Conservation (phyloP, 805 yeast genomes). For the Naumovozyma baii region DNA sequence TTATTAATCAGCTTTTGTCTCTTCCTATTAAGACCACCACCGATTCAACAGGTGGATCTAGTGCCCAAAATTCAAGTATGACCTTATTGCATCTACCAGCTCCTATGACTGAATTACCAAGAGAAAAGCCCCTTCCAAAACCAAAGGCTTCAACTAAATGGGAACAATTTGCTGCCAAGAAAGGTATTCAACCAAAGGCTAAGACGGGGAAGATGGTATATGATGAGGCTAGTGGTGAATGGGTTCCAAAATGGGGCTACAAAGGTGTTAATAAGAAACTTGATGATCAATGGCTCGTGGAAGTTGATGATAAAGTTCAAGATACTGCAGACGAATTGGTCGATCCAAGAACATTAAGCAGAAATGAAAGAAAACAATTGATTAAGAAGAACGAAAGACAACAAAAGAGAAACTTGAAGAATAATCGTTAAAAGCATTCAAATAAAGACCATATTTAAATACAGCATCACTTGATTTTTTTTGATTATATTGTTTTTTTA, state of each 20-base stretch:
- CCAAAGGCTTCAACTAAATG: slow-evolving; percentile 88
- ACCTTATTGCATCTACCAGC: slow-evolving; percentile 79
- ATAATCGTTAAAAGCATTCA: slow-evolving; percentile 7
- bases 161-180: slow-evolving; percentile 93
- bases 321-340: slow-evolving; percentile 53
- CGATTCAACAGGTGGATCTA: slow-evolving; percentile 45
- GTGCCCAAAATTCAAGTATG: slow-evolving; percentile 60
- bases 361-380: slow-evolving; percentile 44
- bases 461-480: too few species aligned
- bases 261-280: slow-evolving; percentile 81
- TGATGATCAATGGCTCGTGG: slow-evolving; percentile 93
- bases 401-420: slow-evolving; percentile 67
- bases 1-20: slow-evolving; percentile 82
- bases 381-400: slow-evolving; percentile 43
- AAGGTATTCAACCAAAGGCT: slow-evolving; percentile 86
- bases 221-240: slow-evolving; percentile 83
- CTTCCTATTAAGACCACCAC: slow-evolving; percentile 84
- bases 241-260: slow-evolving; percentile 99
- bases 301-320: slow-evolving; percentile 68
- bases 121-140: slow-evolving; percentile 94
- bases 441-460: too few species aligned
- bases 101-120: slow-evolving; percentile 71
- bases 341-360: slow-evolving; percentile 76
- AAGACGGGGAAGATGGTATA: slow-evolving; percentile 81
- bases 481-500: not conserved